Evolutionary conservation across 352 stramenopile genomes (phyloP), one percentile per base, ranked within the genome.

Genomic region (Aphanomyces cochlioides): DNA sequence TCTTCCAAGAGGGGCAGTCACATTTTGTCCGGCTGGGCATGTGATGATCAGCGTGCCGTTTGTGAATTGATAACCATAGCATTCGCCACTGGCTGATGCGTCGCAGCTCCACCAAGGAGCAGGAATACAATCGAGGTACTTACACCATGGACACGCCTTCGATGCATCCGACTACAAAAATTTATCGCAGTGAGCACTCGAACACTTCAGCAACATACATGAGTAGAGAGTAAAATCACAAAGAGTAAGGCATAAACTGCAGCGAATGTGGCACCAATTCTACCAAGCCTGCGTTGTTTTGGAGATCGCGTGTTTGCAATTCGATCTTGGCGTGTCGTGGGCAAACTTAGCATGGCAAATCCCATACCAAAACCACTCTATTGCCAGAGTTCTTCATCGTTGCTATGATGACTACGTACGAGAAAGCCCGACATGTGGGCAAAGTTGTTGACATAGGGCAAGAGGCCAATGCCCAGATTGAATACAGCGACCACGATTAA

Each of bases 381-480:
- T 6, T 1, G 12, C 12, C 5, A n/a, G 45, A 15, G n/a, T 15
- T 67, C 19, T 7, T 17, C 37, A 63, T n/a, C 13, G 56, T 66
- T 21, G 8, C 60, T 37, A 66, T 34, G 4, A 7, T 34, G 43
- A 57, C 3, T 13, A 15, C 36, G 48, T 70, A 70, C 64, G 39
- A 89, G 72, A 39, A 91, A 79, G 15, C 83, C 85, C 56, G 82
- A 83, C 6, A 90, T 67, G 67, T 93, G 85, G 40, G 80, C 84
- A 75, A 90, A 91, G 64, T 93, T 93, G 72, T 93, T 84, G 15
- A 91, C 75, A 70, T 83, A 90, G 7, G 85, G 85, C 47, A 87
- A 68, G 54, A 90, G 85, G 17, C 85, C 85, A 41, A 93, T 67
- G 3, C 81, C 50, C 21, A 78, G 80, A 68, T 93, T 91, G 38